Evolutionary conservation across 352 stramenopile species (phyloP), one percentile per base, ranked within the genome.

Genomic region (Globisporangium radiosum): DNA sequence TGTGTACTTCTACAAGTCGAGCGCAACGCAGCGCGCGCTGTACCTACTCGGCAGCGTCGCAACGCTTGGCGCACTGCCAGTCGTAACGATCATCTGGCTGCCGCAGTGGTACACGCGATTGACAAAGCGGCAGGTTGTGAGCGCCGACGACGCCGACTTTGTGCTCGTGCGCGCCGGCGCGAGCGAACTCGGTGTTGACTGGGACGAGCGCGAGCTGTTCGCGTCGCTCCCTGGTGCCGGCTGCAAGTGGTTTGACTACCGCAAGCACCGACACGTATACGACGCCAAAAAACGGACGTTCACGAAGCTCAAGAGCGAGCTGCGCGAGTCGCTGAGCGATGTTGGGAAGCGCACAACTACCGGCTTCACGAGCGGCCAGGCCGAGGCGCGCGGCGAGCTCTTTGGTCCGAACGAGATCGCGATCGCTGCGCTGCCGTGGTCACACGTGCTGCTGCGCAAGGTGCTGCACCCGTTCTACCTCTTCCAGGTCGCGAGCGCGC

Each of bases 401-500:
- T 85, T 80, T 57, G 83, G 83, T 2, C 63, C 67, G 14, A 90
- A 92, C 50, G 69, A 72, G 43, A 69, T 92, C 59, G 68, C 81
- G 6, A 58, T 92, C 13, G 54, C 70, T 45, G 62, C 81, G 7
- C 58, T 75, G 54, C 73, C 72, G 10, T 85, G 76, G 75, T 66
- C 63, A 0, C 17, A 36, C 8, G 73, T 88, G 52, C 65, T 92
- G 7, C 57, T 91, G 9, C 72, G 77, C 43, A 90, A 90, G 52
- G 66, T 91, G 13, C 49, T 88, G 15, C 83, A 92, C 36, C 83
- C 83, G 54, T 92, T 91, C 64, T 92, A 92, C 63, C 62, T 92
- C 15, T 90, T 92, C 60, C 83, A 92, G 57, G 62, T 89, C 14
- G 52, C 76, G 19, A 89, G 81, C 39, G 78, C 75, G 7, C 17